Percentiles rank a stretch among this genome's conserved stretches.
phyloP scores from a whole-genome alignment of 176 grass and related monocot species.

The Juncus inflexus region DNA sequence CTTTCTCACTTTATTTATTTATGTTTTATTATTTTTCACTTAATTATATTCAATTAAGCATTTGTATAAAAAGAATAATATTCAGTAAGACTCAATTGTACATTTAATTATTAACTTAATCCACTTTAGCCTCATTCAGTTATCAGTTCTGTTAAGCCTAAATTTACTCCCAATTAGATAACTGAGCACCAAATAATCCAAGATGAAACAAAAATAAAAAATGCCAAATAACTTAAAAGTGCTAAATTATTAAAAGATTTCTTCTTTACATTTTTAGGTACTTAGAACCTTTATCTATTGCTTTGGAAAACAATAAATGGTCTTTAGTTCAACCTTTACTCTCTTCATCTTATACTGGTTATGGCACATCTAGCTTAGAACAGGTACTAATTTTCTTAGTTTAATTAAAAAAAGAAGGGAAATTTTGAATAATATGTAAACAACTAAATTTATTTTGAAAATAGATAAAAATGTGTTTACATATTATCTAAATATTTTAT shows the following conservation, averaged over 20 bases:
- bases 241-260: too few species aligned
- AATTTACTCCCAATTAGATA: too few species aligned
- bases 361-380: constrained; percentile 92
- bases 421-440: neutral
- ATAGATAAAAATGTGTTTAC: too few species aligned
- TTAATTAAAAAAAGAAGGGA: constrained; percentile 6
- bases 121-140: too few species aligned
- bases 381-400: constrained; percentile 47
- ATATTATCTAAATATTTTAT: too few species aligned
- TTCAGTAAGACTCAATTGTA: neutral
- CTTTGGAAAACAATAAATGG: constrained; percentile 86
- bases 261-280: constrained; percentile 36
- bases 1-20: neutral
- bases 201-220: too few species aligned
- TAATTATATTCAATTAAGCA: constrained; percentile 18
- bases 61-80: constrained; percentile 2
- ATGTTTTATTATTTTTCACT: constrained; percentile 1
- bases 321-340: constrained; percentile 90
- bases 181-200: too few species aligned
- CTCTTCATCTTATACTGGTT: constrained; percentile 96
- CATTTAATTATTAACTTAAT: too few species aligned
- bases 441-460: too few species aligned
- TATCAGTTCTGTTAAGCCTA: too few species aligned
- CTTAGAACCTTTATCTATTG: constrained; percentile 85
- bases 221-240: too few species aligned